Base-by-base conservation (phyloP, 2,329 filamentous ascomycete genomes). In the Epichloe baconii region DNA sequence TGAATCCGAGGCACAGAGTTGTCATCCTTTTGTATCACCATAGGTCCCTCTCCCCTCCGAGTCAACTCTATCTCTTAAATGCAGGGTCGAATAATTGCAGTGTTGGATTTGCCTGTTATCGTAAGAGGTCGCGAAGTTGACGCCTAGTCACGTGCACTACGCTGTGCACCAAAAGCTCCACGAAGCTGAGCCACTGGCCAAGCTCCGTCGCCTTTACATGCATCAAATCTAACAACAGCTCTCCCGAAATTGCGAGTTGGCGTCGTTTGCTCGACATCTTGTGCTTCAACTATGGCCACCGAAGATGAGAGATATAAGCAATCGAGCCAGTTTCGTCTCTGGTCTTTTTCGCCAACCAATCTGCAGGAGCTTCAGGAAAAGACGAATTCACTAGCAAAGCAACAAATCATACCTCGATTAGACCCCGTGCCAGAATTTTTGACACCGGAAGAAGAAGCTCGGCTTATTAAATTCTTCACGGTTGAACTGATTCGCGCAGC, bases 221-320 rank as follows among this genome's bases (percentile, higher is more conserved):
- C 31, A 19, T 21, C 12, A 15, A 35, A 4, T 31, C 26, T 4
- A 31, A 23, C 26, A 31, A 31, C 26, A 31, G 26, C 26, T 31
- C 26, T 31, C 26, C 14, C 37, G 8, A 40, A 36, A 21, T 47
- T 15, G 36, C 23, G 38, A 17, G 19, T 4, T 14, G 21, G 44
- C 11, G 35, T 10, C 31, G 11, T 15, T 36, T 12, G 14, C 17
- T 15, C 21, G 8, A 48, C 23, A 40, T n/a, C 10, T n/a, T 41
- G 5, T 23, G n/a, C 38, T 21, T 35, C 38, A 42, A 17, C 19
- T 54, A 87, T 94, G 80, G 76, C 77, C 7, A 86, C 82, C 55
- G 93, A 98, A 76, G 93, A 98, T 69, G 86, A 88, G 58, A 77
- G 90, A 51, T 98, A 97, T 70, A 83, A 88, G 35, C 79, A 86